Percentiles rank a stretch among this genome's conserved stretches.
Conservation (phyloP, 345 rosid species). For the Citrus maxima region DNA sequence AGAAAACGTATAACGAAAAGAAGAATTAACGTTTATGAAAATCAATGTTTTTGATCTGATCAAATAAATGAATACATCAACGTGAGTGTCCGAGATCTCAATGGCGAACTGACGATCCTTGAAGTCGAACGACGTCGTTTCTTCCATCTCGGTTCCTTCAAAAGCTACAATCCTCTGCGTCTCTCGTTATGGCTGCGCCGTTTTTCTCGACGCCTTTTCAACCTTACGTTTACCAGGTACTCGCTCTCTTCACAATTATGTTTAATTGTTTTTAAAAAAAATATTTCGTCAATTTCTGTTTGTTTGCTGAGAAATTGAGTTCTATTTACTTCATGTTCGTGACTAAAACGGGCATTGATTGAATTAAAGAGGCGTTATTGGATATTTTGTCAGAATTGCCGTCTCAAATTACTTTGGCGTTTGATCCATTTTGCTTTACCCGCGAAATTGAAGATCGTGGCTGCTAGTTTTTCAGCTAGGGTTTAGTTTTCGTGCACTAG, state of each 20-base stretch:
- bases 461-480: background rate
- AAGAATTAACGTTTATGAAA: background rate
- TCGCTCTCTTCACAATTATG: background rate
- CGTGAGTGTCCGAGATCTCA: background rate
- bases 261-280: background rate
- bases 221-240: constrained; percentile 95
- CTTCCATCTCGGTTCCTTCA: background rate
- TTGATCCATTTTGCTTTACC: constrained; percentile 21
- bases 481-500: background rate
- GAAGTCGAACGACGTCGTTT: background rate
- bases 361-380: background rate
- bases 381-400: constrained; percentile 1
- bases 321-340: background rate
- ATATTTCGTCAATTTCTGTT: constrained; percentile 3
- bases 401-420: constrained; percentile 13
- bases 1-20: background rate
- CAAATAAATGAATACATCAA: constrained; percentile 1
- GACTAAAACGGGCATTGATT: background rate
- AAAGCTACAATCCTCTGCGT: constrained; percentile 10
- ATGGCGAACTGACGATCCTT: background rate
- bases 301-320: constrained; percentile 11
- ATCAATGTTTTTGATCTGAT: background rate
- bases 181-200: constrained; percentile 81
- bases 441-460: constrained; percentile 9
- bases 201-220: constrained; percentile 97